Percentiles rank a stretch among this genome's conserved stretches.
Conservation (phyloP, 2,329 filamentous ascomycete genomes). For the Neonectria hederae region DNA sequence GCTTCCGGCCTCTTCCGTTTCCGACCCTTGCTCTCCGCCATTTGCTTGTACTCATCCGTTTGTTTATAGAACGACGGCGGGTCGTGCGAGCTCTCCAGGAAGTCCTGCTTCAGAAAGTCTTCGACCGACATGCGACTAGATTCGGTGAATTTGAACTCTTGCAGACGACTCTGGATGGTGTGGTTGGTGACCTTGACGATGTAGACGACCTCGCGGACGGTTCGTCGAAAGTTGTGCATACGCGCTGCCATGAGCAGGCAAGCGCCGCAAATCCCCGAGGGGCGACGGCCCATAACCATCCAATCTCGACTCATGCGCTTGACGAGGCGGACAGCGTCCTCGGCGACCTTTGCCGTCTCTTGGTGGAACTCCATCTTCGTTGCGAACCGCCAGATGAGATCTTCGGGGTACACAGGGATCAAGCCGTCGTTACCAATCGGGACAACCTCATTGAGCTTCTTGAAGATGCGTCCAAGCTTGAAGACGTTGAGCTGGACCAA, state of each 20-base stretch:
- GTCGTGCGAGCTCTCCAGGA: slow-evolving; percentile 78
- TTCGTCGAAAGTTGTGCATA: slow-evolving; percentile 97
- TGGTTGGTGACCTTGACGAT: slow-evolving; percentile 96
- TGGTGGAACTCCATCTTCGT: slow-evolving; percentile 90
- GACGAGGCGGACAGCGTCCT: slow-evolving; percentile 87
- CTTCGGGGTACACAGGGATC: slow-evolving; percentile 82
- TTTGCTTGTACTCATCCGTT: slow-evolving; percentile 66
- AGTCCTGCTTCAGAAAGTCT: slow-evolving; percentile 79
- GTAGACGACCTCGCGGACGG: slow-evolving; percentile 94
- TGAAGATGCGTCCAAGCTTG: slow-evolving; percentile 89
- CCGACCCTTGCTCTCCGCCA: slow-evolving; percentile 57
- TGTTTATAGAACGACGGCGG: slow-evolving; percentile 84
- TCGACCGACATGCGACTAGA: slow-evolving; percentile 87
- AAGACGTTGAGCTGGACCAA: slow-evolving; percentile 87
- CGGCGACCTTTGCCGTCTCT: slow-evolving; percentile 83
- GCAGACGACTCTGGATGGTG: slow-evolving; percentile 89
- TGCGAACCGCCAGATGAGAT: slow-evolving; percentile 90
- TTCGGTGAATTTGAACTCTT: slow-evolving; percentile 90
- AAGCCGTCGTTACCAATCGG: slow-evolving; percentile 73
- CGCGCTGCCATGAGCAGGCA: slow-evolving; percentile 93
- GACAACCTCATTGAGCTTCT: slow-evolving; percentile 77
- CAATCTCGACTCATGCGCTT: slow-evolving; percentile 96
- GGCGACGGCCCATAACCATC: slow-evolving; percentile 94
- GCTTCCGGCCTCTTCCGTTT: slow-evolving; percentile 56
- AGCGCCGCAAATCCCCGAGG: slow-evolving; percentile 92